These are phyloP conservation scores for Fusarium compactum DNA, from an alignment of 2,329 filamentous ascomycete species.

Conservation along the genomic window DNA sequence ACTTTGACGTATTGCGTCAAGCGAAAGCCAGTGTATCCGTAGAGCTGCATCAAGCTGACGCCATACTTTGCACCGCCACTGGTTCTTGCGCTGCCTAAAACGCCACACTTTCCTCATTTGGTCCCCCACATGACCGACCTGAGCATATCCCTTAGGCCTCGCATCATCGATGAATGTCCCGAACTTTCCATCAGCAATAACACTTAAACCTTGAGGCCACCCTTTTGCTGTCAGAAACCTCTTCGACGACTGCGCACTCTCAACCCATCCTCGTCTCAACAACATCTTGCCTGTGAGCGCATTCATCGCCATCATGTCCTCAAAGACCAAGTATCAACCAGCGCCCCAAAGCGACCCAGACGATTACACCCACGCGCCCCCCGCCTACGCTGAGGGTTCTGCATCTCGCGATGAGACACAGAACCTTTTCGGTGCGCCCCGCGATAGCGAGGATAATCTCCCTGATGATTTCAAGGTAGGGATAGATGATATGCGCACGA, in stretches of 20 bases:
- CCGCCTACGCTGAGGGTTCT: conserved; percentile 76
- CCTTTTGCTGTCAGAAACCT: background rate
- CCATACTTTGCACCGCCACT: conserved; percentile 42
- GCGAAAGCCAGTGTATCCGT: too few species aligned
- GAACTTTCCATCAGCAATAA: conserved; percentile 31
- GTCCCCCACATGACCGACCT: conserved; percentile 43
- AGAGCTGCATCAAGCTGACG: conserved; percentile 18
- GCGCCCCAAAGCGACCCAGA: conserved; percentile 90
- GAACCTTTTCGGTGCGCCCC: conserved; percentile 75
- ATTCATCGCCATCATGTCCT: conserved; percentile 66
- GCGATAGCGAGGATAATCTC: conserved; percentile 88
- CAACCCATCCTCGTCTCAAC: background rate
- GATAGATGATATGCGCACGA: background rate
- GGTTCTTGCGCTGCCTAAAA: conserved; percentile 24
- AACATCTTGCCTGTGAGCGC: background rate
- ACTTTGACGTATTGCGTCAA: too few species aligned
- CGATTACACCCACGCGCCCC: conserved; percentile 83
- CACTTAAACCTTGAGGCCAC: conserved; percentile 18
- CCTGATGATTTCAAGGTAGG: conserved; percentile 95
- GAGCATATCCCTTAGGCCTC: conserved; percentile 25
- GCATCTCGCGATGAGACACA: conserved; percentile 65
- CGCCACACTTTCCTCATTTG: conserved; percentile 34
- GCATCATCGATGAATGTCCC: conserved; percentile 41
- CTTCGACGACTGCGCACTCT: background rate
- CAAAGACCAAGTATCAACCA: conserved; percentile 83